Base-by-base conservation (phyloP, 2,329 filamentous ascomycete species). In the Aspergillus fumigatiaffinis region DNA sequence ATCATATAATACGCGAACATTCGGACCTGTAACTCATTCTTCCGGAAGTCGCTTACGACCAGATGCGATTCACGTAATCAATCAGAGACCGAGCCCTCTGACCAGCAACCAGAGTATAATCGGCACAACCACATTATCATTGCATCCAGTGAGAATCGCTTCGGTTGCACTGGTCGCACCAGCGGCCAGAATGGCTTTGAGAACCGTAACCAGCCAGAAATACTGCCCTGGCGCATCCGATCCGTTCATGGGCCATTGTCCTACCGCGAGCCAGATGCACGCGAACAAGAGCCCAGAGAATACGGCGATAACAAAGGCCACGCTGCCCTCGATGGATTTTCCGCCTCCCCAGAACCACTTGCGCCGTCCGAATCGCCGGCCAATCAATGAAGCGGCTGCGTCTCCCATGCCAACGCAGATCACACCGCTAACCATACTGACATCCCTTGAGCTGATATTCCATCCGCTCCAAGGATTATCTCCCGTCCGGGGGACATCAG, bases 271-370 rank as follows among this genome's bases (percentile, higher is more conserved):
- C 92, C 92, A 97, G 17, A 79, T 69, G 65, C 87, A 88, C 3
- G 88, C 88, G 4, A 82, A 77, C 47, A 88, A 75, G 49, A 97
- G 80, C 0, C 93, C 94, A 4, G 82, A 62, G 52, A 88, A 89
- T 4, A 97, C 94, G 3, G 91, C 92, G 4, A 79, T 74, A 1
- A 87, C 88, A 74, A 99, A 97, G 0, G 94, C 94, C 6, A 87
- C 62, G 55, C 82, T 86, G 14, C 94, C 94, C 74, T 99, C 93
- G 1, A 99, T 80, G 61, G 91, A 96, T 81, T 99, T 99, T 14
- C 92, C 93, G 3, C 94, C 94, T 14, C 91, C 90, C 94, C 94
- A 99, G 25, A 92, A 83, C 94, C 94, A 99, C 78, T 97, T 97
- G 35, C 85, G 83, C 28, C 87, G 86, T 3, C 94, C 94, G 71